Base-by-base conservation (phyloP, 345 rosid species). In the Reutealis trisperma region DNA sequence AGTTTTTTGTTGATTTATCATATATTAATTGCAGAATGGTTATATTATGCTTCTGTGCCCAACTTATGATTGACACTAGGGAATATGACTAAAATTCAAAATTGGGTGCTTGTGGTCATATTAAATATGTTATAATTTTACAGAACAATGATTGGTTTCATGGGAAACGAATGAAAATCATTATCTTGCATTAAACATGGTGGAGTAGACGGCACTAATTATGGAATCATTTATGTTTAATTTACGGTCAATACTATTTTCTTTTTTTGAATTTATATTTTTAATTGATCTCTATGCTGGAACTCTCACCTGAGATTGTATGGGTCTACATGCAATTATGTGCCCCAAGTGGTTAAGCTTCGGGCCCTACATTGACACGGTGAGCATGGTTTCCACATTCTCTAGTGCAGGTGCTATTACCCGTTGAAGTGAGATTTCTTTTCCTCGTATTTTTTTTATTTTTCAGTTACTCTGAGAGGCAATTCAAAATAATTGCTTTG, bases 341-440 rank as follows among this genome's bases (percentile, higher is more conserved):
- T 89, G 67, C 85, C 90, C 91, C 71, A 49, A 88, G 86, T 94
- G 95, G 91, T 55, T 77, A 63, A 52, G 57, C 83, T 70, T 77
- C 92, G 93, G 92, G 75, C 86, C 98, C 85, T 75, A 78, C 76
- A 79, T 67, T 79, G 83, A 86, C 85, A 89, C 77, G 79, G 84
- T 87, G 85, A 81, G 82, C 85, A 58, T 78, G 79, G 82, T 80
- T 78, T 88, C 90, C 94, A 83, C 89, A 86, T 82, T 75, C 64
- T 27, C 81, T 85, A 86, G 91, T 90, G 96, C 90, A 82, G 79
- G 60, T 72, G 86, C 89, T 88, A 75, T 85, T 83, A 37, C 75
- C 60, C 70, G 58, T 76, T 74, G 25, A 80, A 76, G 30, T 73
- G 72, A 75, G 72, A 76, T 76, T 76, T 72, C 61, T 57, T 79